Evolutionary conservation across 371 early-diverging fungal species (phyloP), one percentile per base, ranked within the genome.

Genomic region (Mortierella sp.): DNA sequence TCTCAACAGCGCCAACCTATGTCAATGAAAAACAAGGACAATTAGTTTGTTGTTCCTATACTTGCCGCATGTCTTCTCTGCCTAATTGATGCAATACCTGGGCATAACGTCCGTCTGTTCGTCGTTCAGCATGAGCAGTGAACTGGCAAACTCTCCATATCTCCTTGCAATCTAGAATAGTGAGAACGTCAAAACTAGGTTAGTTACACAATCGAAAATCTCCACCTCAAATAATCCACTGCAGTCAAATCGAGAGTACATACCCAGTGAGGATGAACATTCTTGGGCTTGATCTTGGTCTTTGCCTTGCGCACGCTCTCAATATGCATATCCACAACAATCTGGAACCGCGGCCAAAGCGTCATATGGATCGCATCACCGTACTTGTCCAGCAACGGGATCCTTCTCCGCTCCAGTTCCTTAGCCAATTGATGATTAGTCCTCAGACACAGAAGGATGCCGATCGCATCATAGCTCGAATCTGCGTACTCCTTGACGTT

Each of bases 301-400:
- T 88, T 87, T 10, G 92, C 92, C 73, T 95, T 96, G 54, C 91
- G 92, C 48, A 97, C 83, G 73, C 96, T 96, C 69, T 97, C 97
- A 5, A 96, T 92, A 82, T 98, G 97, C 81, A 95, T 80, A 71
- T 96, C 95, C 86, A 98, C 94, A 21, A 98, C 91, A 51, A 93
- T 88, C 77, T 97, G 97, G 85, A 97, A 98, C 14, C 96, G 89
- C 24, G 98, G 98, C 98, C 98, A 98, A 43, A 98, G 88, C n/a
- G 95, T 82, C 94, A 96, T 97, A 77, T 97, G 97, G 55, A 94
- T 92, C 24, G 94, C 91, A 88, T 97, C 96, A 50, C 95, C 91
- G 78, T 95, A 98, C 79, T 92, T 93, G 78, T 96, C 96, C 34
- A 98, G 87, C 34, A 93, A 92, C 0, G 97, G 96, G 74, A 84